phyloP scores from a whole-genome alignment of 1,139 yeast species.

The Blastobotrys niveus region DNA sequence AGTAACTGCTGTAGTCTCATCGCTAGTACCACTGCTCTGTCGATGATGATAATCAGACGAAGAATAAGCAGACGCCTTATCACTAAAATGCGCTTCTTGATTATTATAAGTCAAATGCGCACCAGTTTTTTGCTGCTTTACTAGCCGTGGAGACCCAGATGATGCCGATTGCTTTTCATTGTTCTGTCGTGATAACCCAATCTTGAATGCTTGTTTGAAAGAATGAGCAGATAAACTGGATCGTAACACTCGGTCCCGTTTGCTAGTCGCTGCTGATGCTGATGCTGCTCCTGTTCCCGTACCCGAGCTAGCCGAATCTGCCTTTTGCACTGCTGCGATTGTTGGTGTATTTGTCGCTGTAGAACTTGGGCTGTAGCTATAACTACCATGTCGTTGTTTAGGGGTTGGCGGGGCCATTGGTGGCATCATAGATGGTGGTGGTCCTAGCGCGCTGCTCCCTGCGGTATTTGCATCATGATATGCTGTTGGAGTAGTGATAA shows the following conservation, averaged over 20 bases:
- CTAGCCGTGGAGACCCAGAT: background rate
- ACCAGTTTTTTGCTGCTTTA: background rate
- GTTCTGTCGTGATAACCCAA: slow-evolving; percentile 8
- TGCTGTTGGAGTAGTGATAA: slow-evolving; percentile 1
- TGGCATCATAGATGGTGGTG: background rate
- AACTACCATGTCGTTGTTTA: background rate
- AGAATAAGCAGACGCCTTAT: no score
- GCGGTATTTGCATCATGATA: background rate
- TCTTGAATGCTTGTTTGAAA: slow-evolving; percentile 15
- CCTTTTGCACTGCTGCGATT: background rate
- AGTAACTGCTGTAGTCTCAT: background rate
- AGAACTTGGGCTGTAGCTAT: background rate
- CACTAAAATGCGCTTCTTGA: no score
- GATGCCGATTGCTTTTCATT: background rate
- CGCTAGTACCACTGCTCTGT: background rate
- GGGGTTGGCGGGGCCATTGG: no score
- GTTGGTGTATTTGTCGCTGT: background rate
- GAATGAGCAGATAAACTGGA: slow-evolving; percentile 15
- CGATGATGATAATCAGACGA: no score
- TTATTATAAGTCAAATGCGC: no score
- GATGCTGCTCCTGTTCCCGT: background rate
- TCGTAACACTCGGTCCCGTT: slow-evolving; percentile 12
- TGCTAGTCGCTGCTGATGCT: background rate
- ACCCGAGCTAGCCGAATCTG: background rate
- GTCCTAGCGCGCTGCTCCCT: background rate